phyloP scores from a whole-genome alignment of 2,329 filamentous ascomycete species.

The Cladosporium sp. region DNA sequence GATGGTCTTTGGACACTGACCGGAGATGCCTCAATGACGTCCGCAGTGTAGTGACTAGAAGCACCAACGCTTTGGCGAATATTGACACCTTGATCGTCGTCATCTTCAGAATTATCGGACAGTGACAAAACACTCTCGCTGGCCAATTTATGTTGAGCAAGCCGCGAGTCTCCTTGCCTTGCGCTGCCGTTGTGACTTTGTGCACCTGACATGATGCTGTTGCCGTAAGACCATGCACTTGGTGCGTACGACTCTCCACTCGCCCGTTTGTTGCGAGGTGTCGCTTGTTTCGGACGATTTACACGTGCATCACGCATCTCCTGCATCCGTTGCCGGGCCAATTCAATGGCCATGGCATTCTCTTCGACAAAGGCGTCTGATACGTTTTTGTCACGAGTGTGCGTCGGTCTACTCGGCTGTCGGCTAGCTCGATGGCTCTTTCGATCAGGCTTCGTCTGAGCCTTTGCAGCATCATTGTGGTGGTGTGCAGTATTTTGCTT shows the following conservation, averaged over 20 bases:
- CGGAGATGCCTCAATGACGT: slow-evolving; percentile 10
- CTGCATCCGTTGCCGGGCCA: slow-evolving; percentile 17
- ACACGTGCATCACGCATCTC: slow-evolving; percentile 3
- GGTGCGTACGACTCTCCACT: slow-evolving; percentile 1
- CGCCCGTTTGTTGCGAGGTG: background rate
- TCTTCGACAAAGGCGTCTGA: slow-evolving; percentile 16
- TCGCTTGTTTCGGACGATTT: background rate
- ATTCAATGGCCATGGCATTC: slow-evolving; percentile 16
- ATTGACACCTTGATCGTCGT: slow-evolving; percentile 19
- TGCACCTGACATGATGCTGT: slow-evolving; percentile 5
- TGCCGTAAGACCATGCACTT: slow-evolving; percentile 1
- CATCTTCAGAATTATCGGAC: slow-evolving; percentile 30
- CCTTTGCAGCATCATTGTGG: background rate
- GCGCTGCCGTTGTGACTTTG: background rate
- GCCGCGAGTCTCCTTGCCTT: slow-evolving; percentile 11
- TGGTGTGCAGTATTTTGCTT: background rate
- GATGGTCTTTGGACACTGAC: background rate
- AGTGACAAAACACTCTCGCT: slow-evolving; percentile 21
- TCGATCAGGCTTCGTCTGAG: background rate
- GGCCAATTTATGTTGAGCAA: slow-evolving; percentile 15
- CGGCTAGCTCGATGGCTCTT: background rate
- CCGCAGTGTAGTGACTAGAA: slow-evolving; percentile 1
- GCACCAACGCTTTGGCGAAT: slow-evolving; percentile 6
- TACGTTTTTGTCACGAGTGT: slow-evolving; percentile 9
- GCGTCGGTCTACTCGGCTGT: slow-evolving; percentile 1